phyloP scores from a whole-genome alignment of 208 protist genomes.

The Trypanosoma rangeli region DNA sequence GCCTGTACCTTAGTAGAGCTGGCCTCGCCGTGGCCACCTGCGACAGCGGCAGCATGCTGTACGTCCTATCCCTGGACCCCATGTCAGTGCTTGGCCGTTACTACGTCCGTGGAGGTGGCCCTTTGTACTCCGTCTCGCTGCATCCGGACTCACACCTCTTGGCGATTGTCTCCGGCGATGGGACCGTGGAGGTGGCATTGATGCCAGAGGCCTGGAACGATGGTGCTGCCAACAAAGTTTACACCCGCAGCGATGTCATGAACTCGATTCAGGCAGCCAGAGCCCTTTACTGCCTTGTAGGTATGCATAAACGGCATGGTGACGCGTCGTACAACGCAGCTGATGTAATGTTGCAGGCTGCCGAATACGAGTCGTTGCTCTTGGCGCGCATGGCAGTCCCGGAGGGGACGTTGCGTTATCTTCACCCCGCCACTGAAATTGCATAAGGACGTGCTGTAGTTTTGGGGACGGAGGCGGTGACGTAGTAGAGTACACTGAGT shows the following conservation, averaged over 20 bases:
- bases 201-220: slow-evolving; percentile 29
- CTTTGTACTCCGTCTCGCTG: slow-evolving; percentile 44
- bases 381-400: slow-evolving; percentile 53
- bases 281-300: slow-evolving; percentile 2
- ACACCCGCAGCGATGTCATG: not conserved
- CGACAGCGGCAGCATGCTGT: slow-evolving; percentile 32
- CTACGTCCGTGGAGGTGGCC: slow-evolving; percentile 35
- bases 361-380: slow-evolving; percentile 37
- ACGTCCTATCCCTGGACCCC: slow-evolving; percentile 35
- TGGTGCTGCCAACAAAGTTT: not conserved
- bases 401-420: slow-evolving; percentile 39
- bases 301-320: not conserved
- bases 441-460: not conserved
- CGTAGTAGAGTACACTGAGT: not conserved
- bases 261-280: slow-evolving; percentile 7
- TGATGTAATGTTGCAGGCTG: not conserved
- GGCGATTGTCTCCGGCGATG: slow-evolving; percentile 50
- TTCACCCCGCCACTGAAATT: slow-evolving; percentile 23
- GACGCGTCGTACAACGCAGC: not conserved
- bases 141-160: slow-evolving; percentile 42
- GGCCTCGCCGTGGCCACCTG: slow-evolving; percentile 21
- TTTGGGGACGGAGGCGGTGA: no score
- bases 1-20: slow-evolving; percentile 4
- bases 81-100: slow-evolving; percentile 33
- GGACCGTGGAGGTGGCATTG: slow-evolving; percentile 60